Evolutionary conservation across 2,329 filamentous ascomycete species (phyloP).

Genomic region (Chrysosporium keratinophilum): DNA sequence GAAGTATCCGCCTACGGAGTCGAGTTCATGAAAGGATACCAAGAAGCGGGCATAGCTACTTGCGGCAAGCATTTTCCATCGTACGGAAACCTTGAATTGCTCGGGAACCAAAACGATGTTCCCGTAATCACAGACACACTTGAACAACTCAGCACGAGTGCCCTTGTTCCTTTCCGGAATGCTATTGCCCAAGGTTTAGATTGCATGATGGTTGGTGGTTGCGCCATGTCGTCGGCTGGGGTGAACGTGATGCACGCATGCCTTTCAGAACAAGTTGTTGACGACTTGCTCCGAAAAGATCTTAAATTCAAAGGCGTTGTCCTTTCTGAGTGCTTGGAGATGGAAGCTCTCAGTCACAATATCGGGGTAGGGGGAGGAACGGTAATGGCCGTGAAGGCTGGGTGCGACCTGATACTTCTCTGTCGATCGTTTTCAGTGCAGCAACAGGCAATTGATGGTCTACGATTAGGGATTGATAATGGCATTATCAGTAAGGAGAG

Average conservation of each 20-base stretch:
- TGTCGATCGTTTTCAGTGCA: slow-evolving; percentile 83
- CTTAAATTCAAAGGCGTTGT: slow-evolving; percentile 85
- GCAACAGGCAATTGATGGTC: slow-evolving; percentile 78
- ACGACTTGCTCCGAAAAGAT: slow-evolving; percentile 77
- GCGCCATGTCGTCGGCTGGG: slow-evolving; percentile 79
- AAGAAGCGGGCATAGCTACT: slow-evolving; percentile 76
- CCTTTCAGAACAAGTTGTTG: slow-evolving; percentile 83
- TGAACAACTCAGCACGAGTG: slow-evolving; percentile 84
- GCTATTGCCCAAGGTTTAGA: slow-evolving; percentile 79
- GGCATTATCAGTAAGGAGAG: slow-evolving; percentile 73
- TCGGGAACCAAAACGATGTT: slow-evolving; percentile 81
- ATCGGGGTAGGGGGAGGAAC: slow-evolving; percentile 95
- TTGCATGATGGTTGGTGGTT: slow-evolving; percentile 91
- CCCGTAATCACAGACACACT: slow-evolving; percentile 92
- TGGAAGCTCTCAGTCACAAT: slow-evolving; percentile 91
- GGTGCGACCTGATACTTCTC: slow-evolving; percentile 81
- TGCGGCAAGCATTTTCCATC: slow-evolving; percentile 96
- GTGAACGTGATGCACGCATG: slow-evolving; percentile 95
- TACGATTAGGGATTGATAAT: slow-evolving; percentile 83
- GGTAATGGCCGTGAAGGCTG: slow-evolving; percentile 94
- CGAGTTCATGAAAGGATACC: slow-evolving; percentile 83
- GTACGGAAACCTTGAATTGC: slow-evolving; percentile 88
- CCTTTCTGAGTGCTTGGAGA: slow-evolving; percentile 89
- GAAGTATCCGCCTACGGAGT: slow-evolving; percentile 90
- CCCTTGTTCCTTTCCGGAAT: slow-evolving; percentile 81